These are phyloP conservation scores for Termitomyces sp. DNA, from an alignment of 768 basidiomycete genomes.

Conservation along the genomic window DNA sequence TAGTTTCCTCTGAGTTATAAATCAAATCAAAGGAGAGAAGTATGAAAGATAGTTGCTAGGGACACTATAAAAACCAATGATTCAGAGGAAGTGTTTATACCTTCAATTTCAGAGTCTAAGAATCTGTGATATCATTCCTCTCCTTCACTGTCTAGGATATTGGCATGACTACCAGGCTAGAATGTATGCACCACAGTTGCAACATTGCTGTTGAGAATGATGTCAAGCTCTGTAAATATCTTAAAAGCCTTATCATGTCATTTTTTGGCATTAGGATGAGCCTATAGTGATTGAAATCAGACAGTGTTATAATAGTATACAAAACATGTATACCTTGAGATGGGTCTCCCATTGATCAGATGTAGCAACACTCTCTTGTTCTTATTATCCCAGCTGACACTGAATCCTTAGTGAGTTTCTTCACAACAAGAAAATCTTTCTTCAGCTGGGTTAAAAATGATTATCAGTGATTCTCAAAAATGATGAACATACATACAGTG, in stretches of 20 bases:
- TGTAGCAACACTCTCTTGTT: neutral
- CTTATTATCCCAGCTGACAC: neutral
- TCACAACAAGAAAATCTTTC: neutral
- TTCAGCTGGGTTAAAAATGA: neutral
- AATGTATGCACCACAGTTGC: neutral
- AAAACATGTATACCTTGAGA: neutral
- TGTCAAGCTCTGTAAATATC: neutral
- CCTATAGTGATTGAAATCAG: neutral
- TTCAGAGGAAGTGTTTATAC: neutral
- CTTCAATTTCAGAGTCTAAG: neutral
- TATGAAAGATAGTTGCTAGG: neutral
- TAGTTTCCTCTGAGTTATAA: too few species aligned
- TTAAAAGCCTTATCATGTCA: neutral
- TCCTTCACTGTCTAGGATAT: neutral
- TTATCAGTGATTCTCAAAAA: neutral
- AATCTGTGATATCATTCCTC: neutral
- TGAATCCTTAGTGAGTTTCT: neutral
- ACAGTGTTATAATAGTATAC: neutral
- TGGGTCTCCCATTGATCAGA: neutral
- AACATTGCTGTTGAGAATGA: neutral
- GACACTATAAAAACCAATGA: neutral
- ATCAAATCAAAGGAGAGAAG: neutral
- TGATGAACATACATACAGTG: neutral
- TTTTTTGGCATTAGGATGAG: neutral
- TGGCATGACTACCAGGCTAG: neutral